These are phyloP conservation scores for Ceratocystis huliohia DNA, from an alignment of 2,329 filamentous ascomycete species.

Conservation along the genomic window DNA sequence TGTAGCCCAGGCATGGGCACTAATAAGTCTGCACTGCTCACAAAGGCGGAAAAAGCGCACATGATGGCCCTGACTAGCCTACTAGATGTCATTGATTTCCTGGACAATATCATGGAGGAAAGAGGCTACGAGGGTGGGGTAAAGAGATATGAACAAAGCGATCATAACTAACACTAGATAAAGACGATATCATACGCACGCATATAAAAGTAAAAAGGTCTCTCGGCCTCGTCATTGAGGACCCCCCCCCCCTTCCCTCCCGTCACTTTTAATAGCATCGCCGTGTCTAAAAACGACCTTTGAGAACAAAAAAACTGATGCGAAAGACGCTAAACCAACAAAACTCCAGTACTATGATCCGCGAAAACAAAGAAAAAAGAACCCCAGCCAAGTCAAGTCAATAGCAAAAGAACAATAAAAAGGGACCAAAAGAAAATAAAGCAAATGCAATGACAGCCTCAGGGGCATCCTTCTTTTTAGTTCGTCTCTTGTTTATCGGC, in stretches of 20 bases:
- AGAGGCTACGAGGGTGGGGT: constrained; percentile 14
- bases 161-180: constrained; percentile 6
- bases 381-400: neutral
- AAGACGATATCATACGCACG: constrained; percentile 8
- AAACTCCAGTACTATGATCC: constrained; percentile 5
- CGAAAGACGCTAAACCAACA: constrained; percentile 6
- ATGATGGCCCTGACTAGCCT: constrained; percentile 41
- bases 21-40: constrained; percentile 40
- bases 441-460: constrained; percentile 1
- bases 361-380: neutral
- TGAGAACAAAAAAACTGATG: neutral
- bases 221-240: neutral
- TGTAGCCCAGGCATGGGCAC: constrained; percentile 43
- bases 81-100: constrained; percentile 47
- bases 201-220: constrained; percentile 2
- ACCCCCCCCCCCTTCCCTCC: neutral
- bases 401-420: constrained; percentile 4
- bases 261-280: constrained; percentile 3
- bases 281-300: neutral
- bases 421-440: constrained; percentile 11
- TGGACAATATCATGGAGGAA: constrained; percentile 39
- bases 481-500: constrained; percentile 5
- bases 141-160: constrained; percentile 1
- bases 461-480: neutral
- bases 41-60: constrained; percentile 41